Conservation (phyloP, 345 rosid genomes). For the Salix dunnii region DNA sequence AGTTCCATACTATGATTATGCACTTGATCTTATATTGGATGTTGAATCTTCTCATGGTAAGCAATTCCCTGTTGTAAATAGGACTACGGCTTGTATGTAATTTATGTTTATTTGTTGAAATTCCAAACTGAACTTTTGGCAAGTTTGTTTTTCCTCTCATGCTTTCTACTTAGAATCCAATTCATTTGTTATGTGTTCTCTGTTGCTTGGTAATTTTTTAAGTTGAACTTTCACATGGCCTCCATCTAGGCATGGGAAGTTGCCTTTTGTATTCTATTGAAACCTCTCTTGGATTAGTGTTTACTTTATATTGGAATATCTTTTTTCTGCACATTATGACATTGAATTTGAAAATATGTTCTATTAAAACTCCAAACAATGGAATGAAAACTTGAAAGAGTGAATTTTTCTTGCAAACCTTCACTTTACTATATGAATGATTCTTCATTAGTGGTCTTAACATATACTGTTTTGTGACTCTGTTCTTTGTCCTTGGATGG, state of each 20-base stretch:
- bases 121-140: not conserved
- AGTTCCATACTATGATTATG: constrained; percentile 93
- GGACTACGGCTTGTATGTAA: not conserved
- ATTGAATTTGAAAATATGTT: not conserved
- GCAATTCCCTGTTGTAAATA: constrained; percentile 5
- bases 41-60: constrained; percentile 92
- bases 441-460: not conserved
- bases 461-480: not conserved
- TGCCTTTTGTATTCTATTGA: not conserved
- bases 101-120: not conserved
- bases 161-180: not conserved
- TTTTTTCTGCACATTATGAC: not conserved
- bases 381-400: not conserved
- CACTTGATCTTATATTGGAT: constrained; percentile 87
- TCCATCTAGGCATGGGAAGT: not conserved
- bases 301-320: not conserved
- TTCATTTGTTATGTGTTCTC: not conserved
- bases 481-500: not conserved
- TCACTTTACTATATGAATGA: not conserved
- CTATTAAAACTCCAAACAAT: not conserved
- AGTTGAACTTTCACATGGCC: not conserved
- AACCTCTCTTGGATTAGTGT: not conserved
- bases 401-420: not conserved
- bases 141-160: not conserved
- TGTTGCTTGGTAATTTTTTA: not conserved